Percentiles rank a stretch among this genome's conserved stretches.
Conservation (phyloP, 2,329 filamentous ascomycete genomes). For the Reticulascus tulasneorum region DNA sequence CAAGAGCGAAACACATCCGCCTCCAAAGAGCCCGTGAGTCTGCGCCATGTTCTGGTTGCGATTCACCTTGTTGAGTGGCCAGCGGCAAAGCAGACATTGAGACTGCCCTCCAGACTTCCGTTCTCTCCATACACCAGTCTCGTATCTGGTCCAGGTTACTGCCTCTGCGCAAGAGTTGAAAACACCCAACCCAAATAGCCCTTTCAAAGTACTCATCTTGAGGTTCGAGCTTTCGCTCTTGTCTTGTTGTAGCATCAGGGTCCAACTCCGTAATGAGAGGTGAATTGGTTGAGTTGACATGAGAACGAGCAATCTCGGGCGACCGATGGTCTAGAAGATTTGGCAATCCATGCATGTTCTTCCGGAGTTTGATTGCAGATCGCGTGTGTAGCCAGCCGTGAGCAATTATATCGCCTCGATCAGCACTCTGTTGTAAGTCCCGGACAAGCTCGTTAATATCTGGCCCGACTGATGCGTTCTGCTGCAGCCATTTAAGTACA, state of each 20-base stretch:
- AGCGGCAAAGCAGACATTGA: slow-evolving; percentile 72
- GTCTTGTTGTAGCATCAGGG: slow-evolving; percentile 81
- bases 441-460: slow-evolving; percentile 73
- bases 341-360: slow-evolving; percentile 54
- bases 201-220: slow-evolving; percentile 87
- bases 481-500: slow-evolving; percentile 82
- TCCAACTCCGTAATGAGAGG: slow-evolving; percentile 82
- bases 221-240: slow-evolving; percentile 70
- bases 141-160: slow-evolving; percentile 68
- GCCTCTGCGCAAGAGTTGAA: slow-evolving; percentile 87
- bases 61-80: slow-evolving; percentile 38
- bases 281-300: slow-evolving; percentile 56
- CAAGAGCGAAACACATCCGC: slow-evolving; percentile 69
- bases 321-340: slow-evolving; percentile 55
- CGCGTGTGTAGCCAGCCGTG: slow-evolving; percentile 93
- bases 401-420: slow-evolving; percentile 76
- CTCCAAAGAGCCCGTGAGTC: slow-evolving; percentile 64
- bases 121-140: slow-evolving; percentile 81
- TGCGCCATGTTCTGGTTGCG: slow-evolving; percentile 35
- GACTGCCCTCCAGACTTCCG: slow-evolving; percentile 85
- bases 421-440: slow-evolving; percentile 71
- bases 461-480: slow-evolving; percentile 65
- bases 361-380: slow-evolving; percentile 83
- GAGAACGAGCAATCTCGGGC: slow-evolving; percentile 50
- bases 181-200: slow-evolving; percentile 90